Conservation (phyloP, 2,329 filamentous ascomycete genomes). For the Claviceps lovelessii region DNA sequence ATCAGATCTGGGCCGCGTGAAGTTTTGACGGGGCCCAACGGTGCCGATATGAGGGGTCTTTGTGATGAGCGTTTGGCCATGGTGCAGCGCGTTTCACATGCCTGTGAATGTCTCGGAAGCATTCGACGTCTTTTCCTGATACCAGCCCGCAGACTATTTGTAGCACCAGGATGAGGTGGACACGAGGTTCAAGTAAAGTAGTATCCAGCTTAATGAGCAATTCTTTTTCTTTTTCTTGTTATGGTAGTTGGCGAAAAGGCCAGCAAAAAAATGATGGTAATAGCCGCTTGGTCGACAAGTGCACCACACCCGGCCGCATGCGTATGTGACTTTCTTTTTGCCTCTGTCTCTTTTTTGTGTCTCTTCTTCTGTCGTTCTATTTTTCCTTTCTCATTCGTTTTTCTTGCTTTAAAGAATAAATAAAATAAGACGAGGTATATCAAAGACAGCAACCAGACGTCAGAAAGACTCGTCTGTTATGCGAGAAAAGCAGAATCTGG, state of each 20-base stretch:
- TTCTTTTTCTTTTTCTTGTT: background rate
- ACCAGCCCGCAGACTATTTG: background rate
- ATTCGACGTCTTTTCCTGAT: background rate
- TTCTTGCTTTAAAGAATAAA: too few species aligned
- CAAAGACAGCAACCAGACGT: background rate
- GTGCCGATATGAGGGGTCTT: constrained; percentile 20
- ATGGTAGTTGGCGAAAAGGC: background rate
- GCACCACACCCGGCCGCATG: background rate
- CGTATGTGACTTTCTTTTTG: background rate
- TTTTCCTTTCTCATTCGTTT: too few species aligned
- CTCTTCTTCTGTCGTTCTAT: background rate
- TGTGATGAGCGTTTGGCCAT: constrained; percentile 8
- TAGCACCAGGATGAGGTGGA: background rate
- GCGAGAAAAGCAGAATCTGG: background rate
- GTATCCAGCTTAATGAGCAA: too few species aligned
- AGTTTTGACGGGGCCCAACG: constrained; percentile 24
- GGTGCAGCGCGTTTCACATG: background rate
- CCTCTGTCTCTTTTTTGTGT: background rate
- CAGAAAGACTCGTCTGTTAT: background rate
- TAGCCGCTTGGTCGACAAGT: background rate
- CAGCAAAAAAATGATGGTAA: background rate
- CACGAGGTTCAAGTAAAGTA: background rate
- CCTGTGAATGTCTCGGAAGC: background rate
- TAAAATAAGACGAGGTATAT: background rate
- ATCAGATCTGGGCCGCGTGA: constrained; percentile 21